A percentile compares a stretch with the other conserved stretches of the same genome.
These are phyloP conservation scores for Colletotrichum orchidophilum DNA, from an alignment of 2,329 filamentous ascomycete genomes.

Conservation along the genomic window DNA sequence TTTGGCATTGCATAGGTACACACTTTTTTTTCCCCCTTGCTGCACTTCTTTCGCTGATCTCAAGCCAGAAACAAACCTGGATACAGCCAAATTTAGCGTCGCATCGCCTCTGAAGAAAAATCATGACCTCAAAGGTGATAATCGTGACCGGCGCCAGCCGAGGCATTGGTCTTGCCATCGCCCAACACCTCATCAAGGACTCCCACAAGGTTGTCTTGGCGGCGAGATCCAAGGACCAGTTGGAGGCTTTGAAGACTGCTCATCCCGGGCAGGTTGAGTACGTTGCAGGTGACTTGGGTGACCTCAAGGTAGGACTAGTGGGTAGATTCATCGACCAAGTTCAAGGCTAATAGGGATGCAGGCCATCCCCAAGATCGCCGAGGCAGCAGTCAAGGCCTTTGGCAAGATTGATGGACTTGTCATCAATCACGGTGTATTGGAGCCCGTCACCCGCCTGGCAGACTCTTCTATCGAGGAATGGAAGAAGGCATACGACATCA, in stretches of 20 bases:
- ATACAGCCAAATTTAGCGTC: not conserved
- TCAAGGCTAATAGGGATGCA: constrained; percentile 36
- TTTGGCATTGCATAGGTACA: not conserved
- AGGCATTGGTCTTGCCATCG: constrained; percentile 68
- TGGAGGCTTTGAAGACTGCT: constrained; percentile 61
- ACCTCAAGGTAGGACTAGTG: constrained; percentile 54
- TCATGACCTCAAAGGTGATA: constrained; percentile 70
- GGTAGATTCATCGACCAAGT: not conserved
- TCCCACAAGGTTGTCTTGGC: constrained; percentile 69
- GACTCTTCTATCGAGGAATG: constrained; percentile 78
- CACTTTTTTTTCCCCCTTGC: not conserved
- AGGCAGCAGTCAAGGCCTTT: constrained; percentile 73
- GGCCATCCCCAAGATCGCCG: constrained; percentile 70
- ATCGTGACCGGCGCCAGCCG: constrained; percentile 75
- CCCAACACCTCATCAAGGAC: constrained; percentile 59
- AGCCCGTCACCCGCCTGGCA: constrained; percentile 77
- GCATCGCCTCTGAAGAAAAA: constrained; percentile 3
- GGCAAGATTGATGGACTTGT: constrained; percentile 82
- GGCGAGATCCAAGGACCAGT: constrained; percentile 60
- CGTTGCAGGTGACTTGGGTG: constrained; percentile 64
- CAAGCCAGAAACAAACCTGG: not conserved
- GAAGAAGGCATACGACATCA: constrained; percentile 80
- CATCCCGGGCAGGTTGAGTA: constrained; percentile 64
- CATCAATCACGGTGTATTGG: constrained; percentile 86
- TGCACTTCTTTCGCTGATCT: not conserved